Conservation (phyloP, 129 eudicot genomes). For the Logfia minima region DNA sequence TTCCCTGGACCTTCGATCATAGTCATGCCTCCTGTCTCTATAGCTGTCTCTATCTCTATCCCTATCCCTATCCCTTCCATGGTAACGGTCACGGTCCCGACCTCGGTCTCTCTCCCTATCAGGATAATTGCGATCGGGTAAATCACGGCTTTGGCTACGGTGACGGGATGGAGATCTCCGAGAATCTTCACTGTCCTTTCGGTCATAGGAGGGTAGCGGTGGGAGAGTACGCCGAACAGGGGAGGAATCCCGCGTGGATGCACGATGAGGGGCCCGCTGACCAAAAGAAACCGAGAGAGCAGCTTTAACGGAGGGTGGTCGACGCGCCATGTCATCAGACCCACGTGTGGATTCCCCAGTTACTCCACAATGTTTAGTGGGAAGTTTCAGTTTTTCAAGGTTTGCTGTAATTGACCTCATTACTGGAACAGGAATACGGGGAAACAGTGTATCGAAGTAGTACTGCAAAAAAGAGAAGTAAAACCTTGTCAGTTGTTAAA, state of each 20-base stretch:
- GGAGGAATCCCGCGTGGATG: constrained; percentile 97
- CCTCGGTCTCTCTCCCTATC: constrained; percentile 43
- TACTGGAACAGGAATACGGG: constrained; percentile 92
- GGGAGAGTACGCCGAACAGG: constrained; percentile 84
- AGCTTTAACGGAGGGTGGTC: constrained; percentile 98
- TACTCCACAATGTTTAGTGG: constrained; percentile 78
- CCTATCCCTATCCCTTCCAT: constrained; percentile 44
- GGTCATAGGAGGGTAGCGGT: constrained; percentile 60
- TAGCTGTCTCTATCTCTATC: constrained; percentile 41
- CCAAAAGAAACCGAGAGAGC: constrained; percentile 98
- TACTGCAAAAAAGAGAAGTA: constrained; percentile 58
- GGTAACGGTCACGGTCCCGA: constrained; percentile 37
- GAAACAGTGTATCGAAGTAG: constrained; percentile 91
- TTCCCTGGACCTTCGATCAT: constrained; percentile 61
- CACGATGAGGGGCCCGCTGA: constrained; percentile 99
- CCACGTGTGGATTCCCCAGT: constrained; percentile 86
- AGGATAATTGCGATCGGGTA: constrained; percentile 60
- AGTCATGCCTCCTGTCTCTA: constrained; percentile 57
- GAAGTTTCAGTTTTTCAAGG: constrained; percentile 86
- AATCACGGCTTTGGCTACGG: constrained; percentile 80
- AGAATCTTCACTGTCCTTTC: constrained; percentile 53
- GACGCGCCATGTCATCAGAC: constrained; percentile 89
- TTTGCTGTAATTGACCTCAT: constrained; percentile 67
- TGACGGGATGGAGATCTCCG: constrained; percentile 67
- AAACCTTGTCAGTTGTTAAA: constrained; percentile 14